These are phyloP conservation scores for Aspergillus sp. DNA, from an alignment of 2,329 filamentous ascomycete species.

Conservation along the genomic window DNA sequence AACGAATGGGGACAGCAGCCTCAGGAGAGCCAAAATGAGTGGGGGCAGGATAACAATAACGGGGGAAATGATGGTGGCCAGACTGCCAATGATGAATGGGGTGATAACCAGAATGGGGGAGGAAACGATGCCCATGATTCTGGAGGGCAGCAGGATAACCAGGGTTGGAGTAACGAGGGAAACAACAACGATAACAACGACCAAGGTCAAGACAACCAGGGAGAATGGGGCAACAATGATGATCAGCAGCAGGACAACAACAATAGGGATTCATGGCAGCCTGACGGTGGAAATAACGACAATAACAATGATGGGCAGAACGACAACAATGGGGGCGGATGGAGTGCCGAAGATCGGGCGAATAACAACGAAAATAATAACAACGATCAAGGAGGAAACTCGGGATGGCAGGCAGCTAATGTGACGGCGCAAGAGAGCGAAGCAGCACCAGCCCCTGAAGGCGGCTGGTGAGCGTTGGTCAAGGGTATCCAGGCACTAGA, in stretches of 20 bases:
- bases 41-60: neutral
- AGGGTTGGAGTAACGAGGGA: neutral
- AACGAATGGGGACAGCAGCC: neutral
- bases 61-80: neutral
- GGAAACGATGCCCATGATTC: neutral
- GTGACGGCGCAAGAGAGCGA: neutral
- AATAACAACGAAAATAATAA: neutral
- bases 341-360: neutral
- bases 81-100: neutral
- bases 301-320: neutral
- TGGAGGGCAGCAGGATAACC: neutral
- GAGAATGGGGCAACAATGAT: neutral
- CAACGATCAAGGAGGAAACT: too few relatives aligned
- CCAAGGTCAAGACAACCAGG: neutral
- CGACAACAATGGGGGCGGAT: neutral
- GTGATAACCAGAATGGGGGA: neutral
- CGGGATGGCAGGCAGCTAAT: too few relatives aligned
- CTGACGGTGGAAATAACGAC: neutral
- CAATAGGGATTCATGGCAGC: neutral
- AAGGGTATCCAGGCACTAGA: neutral
- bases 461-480: neutral
- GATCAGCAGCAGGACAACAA: neutral
- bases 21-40: neutral
- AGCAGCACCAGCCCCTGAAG: neutral
- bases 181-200: slow-evolving; percentile 4